phyloP scores from a whole-genome alignment of 345 rosid species.

The Arabis hirsuta region DNA sequence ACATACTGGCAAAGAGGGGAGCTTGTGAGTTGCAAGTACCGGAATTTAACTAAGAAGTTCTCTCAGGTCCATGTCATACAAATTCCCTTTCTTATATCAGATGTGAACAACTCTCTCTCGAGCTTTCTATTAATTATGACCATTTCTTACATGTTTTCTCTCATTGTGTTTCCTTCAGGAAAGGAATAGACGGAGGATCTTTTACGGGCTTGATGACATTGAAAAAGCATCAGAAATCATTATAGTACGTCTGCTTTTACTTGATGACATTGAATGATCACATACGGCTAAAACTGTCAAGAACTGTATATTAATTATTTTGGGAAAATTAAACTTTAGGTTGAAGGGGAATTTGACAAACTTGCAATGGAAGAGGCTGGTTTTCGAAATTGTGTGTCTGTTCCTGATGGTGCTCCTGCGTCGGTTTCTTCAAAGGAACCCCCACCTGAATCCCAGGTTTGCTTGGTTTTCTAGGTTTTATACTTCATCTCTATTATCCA shows the following conservation, averaged over 20 bases:
- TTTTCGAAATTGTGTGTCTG: slow-evolving; percentile 86
- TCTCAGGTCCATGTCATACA: slow-evolving; percentile 66
- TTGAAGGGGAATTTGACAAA: slow-evolving; percentile 98
- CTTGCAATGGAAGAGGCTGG: slow-evolving; percentile 99
- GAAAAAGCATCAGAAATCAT: slow-evolving; percentile 68
- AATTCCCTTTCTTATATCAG: slow-evolving; percentile 22
- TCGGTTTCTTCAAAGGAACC: slow-evolving; percentile 61
- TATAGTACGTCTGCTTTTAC: slow-evolving; percentile 59
- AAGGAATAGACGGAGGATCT: slow-evolving; percentile 69
- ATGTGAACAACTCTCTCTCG: slow-evolving; percentile 5
- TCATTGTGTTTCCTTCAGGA: slow-evolving; percentile 61
- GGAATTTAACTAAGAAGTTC: slow-evolving; percentile 69
- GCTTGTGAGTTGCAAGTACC: slow-evolving; percentile 90
- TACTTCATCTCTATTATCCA: neutral
- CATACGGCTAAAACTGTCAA: slow-evolving; percentile 17
- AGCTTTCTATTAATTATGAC: neutral
- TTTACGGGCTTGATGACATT: slow-evolving; percentile 90
- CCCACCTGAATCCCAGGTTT: slow-evolving; percentile 72
- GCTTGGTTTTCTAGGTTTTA: slow-evolving; percentile 28
- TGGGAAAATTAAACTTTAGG: slow-evolving; percentile 51
- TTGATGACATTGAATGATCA: neutral
- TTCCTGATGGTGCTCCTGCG: slow-evolving; percentile 97
- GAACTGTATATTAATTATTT: slow-evolving; percentile 13
- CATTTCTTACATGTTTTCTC: slow-evolving; percentile 22
- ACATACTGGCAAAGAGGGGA: slow-evolving; percentile 72